Percentiles rank a stretch among this genome's conserved stretches.
These are phyloP conservation scores for Mycena indigotica DNA, from an alignment of 768 basidiomycete species.

Conservation along the genomic window DNA sequence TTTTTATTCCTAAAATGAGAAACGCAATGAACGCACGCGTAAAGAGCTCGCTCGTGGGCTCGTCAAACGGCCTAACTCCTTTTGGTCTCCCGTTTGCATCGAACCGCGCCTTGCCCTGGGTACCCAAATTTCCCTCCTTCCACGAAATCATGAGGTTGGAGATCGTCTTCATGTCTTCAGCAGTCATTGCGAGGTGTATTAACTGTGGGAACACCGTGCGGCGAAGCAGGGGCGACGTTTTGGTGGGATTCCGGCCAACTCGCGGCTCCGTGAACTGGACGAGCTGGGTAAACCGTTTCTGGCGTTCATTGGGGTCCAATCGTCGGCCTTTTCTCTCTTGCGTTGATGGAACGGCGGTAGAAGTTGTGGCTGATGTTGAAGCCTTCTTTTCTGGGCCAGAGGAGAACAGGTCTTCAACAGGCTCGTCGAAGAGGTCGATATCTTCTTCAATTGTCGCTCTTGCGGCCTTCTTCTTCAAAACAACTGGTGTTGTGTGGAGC, in stretches of 20 bases:
- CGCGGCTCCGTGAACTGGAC: conserved; percentile 15
- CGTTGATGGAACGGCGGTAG: not conserved
- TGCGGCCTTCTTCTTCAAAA: conserved; percentile 5
- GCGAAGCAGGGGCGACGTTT: conserved; percentile 16
- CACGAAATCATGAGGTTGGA: conserved; percentile 17
- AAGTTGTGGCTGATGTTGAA: not conserved
- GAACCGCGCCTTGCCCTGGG: conserved; percentile 17
- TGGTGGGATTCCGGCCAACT: conserved; percentile 14
- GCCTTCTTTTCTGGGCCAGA: not conserved
- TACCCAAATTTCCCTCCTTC: conserved; percentile 23
- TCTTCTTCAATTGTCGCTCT: conserved; percentile 1
- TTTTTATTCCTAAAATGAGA: not conserved
- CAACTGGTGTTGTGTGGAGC: conserved; percentile 11
- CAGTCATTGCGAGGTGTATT: conserved; percentile 13
- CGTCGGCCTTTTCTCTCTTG: not conserved
- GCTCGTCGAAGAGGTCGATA: conserved; percentile 10
- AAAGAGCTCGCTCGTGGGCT: conserved; percentile 20
- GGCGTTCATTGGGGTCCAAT: conserved; percentile 3
- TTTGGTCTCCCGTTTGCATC: conserved; percentile 14
- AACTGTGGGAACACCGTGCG: conserved; percentile 16
- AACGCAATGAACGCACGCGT: conserved; percentile 15
- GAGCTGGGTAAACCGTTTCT: conserved; percentile 7
- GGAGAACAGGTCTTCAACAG: conserved; percentile 17
- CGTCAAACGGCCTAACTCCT: conserved; percentile 13
- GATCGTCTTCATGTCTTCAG: conserved; percentile 14